Evolutionary conservation across 2,329 filamentous ascomycete genomes (phyloP).

Genomic region (Geosmithia morbida): DNA sequence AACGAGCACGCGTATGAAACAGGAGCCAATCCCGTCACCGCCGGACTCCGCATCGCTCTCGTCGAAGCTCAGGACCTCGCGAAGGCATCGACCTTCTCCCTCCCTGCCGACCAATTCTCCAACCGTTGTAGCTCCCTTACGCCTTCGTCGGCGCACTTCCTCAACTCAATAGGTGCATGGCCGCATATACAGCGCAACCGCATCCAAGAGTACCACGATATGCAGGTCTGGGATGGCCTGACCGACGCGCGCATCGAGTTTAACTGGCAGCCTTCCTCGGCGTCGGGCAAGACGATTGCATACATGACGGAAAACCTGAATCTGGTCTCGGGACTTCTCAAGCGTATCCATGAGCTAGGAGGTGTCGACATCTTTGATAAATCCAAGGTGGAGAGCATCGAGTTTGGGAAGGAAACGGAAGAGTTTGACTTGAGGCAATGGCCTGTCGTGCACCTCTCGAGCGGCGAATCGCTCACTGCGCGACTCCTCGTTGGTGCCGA

Average conservation of each 20-base stretch:
- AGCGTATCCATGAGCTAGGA: constrained; percentile 54
- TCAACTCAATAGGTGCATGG: constrained; percentile 79
- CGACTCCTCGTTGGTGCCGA: constrained; percentile 85
- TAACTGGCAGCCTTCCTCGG: constrained; percentile 45
- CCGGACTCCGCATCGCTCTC: constrained; percentile 68
- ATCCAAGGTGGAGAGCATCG: constrained; percentile 67
- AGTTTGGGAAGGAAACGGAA: constrained; percentile 53
- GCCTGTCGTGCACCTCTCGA: constrained; percentile 67
- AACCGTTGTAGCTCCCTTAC: constrained; percentile 95
- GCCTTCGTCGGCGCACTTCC: constrained; percentile 69
- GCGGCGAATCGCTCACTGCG: constrained; percentile 56
- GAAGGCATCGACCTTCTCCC: constrained; percentile 51
- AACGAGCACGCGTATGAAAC: background rate
- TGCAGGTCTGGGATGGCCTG: constrained; percentile 97
- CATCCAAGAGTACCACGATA: constrained; percentile 80
- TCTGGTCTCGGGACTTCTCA: constrained; percentile 63
- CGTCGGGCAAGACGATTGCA: constrained; percentile 52
- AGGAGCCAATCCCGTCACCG: constrained; percentile 66
- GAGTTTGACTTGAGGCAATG: constrained; percentile 69
- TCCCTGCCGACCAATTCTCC: constrained; percentile 58
- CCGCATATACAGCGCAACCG: constrained; percentile 55
- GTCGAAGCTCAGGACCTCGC: constrained; percentile 79
- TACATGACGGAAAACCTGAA: constrained; percentile 97
- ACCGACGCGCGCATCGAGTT: constrained; percentile 81
- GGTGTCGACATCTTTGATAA: constrained; percentile 59